Conservation (phyloP, 2,329 filamentous ascomycete genomes). For the Laburnicola sp. region DNA sequence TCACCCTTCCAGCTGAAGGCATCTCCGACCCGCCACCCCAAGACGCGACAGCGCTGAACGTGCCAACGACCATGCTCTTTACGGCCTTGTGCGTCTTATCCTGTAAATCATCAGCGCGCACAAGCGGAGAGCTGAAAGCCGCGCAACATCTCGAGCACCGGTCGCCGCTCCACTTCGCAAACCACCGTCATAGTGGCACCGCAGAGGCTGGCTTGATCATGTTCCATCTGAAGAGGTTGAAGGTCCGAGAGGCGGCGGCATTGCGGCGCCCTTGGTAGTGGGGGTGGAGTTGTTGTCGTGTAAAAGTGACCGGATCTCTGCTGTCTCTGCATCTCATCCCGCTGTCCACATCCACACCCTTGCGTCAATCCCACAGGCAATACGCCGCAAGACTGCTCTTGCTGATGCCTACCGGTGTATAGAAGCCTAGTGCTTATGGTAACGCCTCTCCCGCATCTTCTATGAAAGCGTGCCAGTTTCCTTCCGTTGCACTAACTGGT, state of each 20-base stretch:
- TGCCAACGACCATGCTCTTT: constrained; percentile 17
- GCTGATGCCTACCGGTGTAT: constrained; percentile 35
- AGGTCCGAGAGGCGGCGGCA: constrained; percentile 2
- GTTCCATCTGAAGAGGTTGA: constrained; percentile 22
- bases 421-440: constrained; percentile 41
- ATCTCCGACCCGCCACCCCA: constrained; percentile 23
- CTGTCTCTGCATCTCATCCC: constrained; percentile 17
- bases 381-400: constrained; percentile 28
- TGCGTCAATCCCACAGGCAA: constrained; percentile 35
- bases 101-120: constrained; percentile 37
- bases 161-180: constrained; percentile 23
- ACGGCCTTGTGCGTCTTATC: constrained; percentile 33
- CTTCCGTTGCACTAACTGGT: constrained; percentile 33
- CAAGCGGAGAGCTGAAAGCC: constrained; percentile 29
- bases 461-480: constrained; percentile 36
- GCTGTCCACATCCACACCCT: constrained; percentile 35
- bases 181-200: not conserved
- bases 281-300: constrained; percentile 17
- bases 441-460: constrained; percentile 35
- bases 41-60: constrained; percentile 22
- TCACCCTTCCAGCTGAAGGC: constrained; percentile 37
- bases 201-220: constrained; percentile 17
- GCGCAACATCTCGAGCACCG: constrained; percentile 30
- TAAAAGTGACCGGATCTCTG: constrained; percentile 28
- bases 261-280: constrained; percentile 14